Evolutionary conservation across 768 basidiomycete species (phyloP), one percentile per base, ranked within the genome.

Genomic region (Lactarius trivialis): DNA sequence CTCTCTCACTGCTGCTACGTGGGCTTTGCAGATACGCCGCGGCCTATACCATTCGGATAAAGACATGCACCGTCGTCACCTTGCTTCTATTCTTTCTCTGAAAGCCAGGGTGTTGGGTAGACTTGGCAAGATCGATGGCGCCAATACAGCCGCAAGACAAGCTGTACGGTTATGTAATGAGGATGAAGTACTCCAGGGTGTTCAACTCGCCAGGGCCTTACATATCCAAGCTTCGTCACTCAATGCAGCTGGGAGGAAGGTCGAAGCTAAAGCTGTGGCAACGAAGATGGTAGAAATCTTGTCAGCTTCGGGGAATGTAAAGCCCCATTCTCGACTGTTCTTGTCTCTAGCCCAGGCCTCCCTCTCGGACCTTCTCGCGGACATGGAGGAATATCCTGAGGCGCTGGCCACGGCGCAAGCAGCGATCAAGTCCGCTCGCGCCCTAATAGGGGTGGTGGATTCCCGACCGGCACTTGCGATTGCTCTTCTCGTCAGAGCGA

Each of bases 21-120:
- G 63, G 63, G 58, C 63, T 14, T 14, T 60, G 37, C 43, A 51
- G 28, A 21, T 64, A 11, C 58, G 63, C 48, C 58, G 53, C 19
- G 21, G 55, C 36, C 54, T 64, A 21, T 64, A 60, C 26, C 33
- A 56, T 36, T 28, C 53, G 11, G 63, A 60, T 30, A 60, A 56
- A 45, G 63, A 64, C 6, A 55, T 55, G 54, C 63, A 64, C 26
- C 63, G 63, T 32, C 63, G 63, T 36, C 48, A 60, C 41, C 37
- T 64, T 30, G 54, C 48, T 51, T 55, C 54, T 4, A 33, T 45
- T 32, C 45, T 55, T 19, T 64, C 54, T 55, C 58, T 55, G 12
- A 50, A 55, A 50, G 53, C 63, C 28, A 34, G 49, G 48, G 48
- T 55, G n/a, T 54, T 64, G 8, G 53, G 32, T 56, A 32, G 37